phyloP scores from a whole-genome alignment of 345 rosid genomes.

The Nasturtium officinale region DNA sequence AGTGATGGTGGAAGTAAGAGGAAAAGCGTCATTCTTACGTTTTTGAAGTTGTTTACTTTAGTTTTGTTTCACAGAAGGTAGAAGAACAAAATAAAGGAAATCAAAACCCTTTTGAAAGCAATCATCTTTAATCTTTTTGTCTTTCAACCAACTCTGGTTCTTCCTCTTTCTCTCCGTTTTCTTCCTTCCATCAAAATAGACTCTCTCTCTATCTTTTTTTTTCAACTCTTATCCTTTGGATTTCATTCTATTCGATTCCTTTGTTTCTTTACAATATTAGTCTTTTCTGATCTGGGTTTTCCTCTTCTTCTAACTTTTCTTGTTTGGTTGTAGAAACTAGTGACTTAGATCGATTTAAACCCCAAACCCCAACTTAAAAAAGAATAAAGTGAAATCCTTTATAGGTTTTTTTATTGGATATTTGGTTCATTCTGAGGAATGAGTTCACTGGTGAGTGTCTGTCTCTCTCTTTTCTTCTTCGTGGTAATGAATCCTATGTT shows the following conservation, averaged over 20 bases:
- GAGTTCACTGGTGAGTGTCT: conserved; percentile 26
- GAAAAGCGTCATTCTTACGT: conserved; percentile 36
- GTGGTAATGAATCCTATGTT: conserved; percentile 24
- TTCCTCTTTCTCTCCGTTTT: conserved; percentile 19
- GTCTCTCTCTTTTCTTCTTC: not conserved
- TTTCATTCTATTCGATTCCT: conserved; percentile 24
- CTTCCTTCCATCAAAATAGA: conserved; percentile 6
- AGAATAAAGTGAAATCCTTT: not conserved
- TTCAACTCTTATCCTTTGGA: conserved; percentile 7
- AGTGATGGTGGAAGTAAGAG: conserved; percentile 36
- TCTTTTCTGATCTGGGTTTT: conserved; percentile 40
- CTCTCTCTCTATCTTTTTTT: conserved; percentile 16
- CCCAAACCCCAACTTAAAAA: not conserved
- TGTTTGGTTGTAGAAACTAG: conserved; percentile 15
- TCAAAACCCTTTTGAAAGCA: conserved; percentile 34
- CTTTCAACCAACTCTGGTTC: conserved; percentile 31
- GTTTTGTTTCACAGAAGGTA: too few relatives aligned
- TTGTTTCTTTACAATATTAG: conserved; percentile 14
- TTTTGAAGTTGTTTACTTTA: not conserved
- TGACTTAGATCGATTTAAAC: conserved; percentile 28
- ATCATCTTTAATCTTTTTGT: conserved; percentile 18
- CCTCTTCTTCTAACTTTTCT: conserved; percentile 16
- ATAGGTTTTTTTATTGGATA: not conserved
- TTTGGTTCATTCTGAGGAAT: conserved; percentile 33
- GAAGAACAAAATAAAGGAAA: too few relatives aligned